Evolutionary conservation across 345 rosid species (phyloP).

Genomic region (Salix purpurea): DNA sequence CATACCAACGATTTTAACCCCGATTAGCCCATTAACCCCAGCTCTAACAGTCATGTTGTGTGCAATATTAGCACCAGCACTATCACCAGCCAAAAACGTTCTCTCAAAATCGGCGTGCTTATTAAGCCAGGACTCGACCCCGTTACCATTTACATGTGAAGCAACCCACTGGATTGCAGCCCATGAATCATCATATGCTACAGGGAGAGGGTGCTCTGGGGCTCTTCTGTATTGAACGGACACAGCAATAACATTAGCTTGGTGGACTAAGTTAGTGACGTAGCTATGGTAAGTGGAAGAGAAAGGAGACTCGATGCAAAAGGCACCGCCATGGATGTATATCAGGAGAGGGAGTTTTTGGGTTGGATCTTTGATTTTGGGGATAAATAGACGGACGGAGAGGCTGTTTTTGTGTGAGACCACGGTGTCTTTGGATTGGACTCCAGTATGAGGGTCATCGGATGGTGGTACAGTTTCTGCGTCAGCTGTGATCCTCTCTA

Average conservation of each 20-base stretch:
- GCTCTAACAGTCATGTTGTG: slow-evolving; percentile 1
- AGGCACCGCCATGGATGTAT: slow-evolving; percentile 26
- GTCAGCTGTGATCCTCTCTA: slow-evolving; percentile 12
- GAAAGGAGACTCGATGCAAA: slow-evolving; percentile 16
- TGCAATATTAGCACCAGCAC: slow-evolving; percentile 20
- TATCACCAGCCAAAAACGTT: slow-evolving; percentile 15
- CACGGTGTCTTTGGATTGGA: slow-evolving; percentile 9
- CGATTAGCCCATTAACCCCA: not conserved
- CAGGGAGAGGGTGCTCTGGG: slow-evolving; percentile 23
- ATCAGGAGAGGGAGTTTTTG: slow-evolving; percentile 23
- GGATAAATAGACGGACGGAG: slow-evolving; percentile 12
- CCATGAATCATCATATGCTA: slow-evolving; percentile 25
- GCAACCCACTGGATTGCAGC: slow-evolving; percentile 23
- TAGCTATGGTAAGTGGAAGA: slow-evolving; percentile 15
- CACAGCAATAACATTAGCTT: slow-evolving; percentile 16
- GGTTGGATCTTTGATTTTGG: not conserved
- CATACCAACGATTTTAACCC: not conserved
- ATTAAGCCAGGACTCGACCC: slow-evolving; percentile 21
- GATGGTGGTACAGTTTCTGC: not conserved
- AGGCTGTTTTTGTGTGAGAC: not conserved
- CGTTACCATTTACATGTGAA: slow-evolving; percentile 13
- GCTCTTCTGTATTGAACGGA: slow-evolving; percentile 27
- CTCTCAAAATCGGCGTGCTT: slow-evolving; percentile 7
- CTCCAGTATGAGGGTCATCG: slow-evolving; percentile 2
- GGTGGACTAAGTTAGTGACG: slow-evolving; percentile 3